These are phyloP conservation scores for Setomelanomma holmii DNA, from an alignment of 2,329 filamentous ascomycete species.

Conservation along the genomic window DNA sequence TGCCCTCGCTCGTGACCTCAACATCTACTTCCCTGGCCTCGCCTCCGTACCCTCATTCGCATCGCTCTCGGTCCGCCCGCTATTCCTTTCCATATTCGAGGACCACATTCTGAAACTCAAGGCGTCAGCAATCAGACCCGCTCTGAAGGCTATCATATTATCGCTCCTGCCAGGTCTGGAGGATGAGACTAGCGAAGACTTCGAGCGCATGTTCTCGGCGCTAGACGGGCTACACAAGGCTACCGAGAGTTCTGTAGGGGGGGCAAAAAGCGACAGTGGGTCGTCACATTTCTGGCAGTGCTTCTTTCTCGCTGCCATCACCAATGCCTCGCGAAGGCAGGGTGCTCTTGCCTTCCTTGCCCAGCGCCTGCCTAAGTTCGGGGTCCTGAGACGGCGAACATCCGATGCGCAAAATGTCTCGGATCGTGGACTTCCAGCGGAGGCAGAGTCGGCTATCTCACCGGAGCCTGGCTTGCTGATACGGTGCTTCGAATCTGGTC, in stretches of 20 bases:
- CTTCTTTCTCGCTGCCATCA: slow-evolving; percentile 92
- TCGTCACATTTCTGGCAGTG: slow-evolving; percentile 98
- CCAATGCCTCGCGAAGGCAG: slow-evolving; percentile 81
- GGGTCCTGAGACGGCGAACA: slow-evolving; percentile 33
- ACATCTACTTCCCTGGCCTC: slow-evolving; percentile 87
- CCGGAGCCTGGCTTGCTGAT: slow-evolving; percentile 91
- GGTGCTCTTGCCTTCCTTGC: slow-evolving; percentile 88
- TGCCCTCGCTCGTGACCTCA: slow-evolving; percentile 79
- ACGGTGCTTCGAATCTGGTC: slow-evolving; percentile 88
- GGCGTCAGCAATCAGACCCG: slow-evolving; percentile 76
- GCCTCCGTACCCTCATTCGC: slow-evolving; percentile 92
- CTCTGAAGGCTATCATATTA: slow-evolving; percentile 87
- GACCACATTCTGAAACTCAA: slow-evolving; percentile 77
- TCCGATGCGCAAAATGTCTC: slow-evolving; percentile 18
- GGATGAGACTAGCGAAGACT: slow-evolving; percentile 96
- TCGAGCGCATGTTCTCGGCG: slow-evolving; percentile 82
- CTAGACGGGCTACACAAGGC: slow-evolving; percentile 78
- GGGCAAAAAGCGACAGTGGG: slow-evolving; percentile 57
- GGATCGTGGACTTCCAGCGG: slow-evolving; percentile 51
- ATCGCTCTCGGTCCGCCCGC: slow-evolving; percentile 85
- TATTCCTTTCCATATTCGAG: slow-evolving; percentile 85
- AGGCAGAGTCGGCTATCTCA: slow-evolving; percentile 74
- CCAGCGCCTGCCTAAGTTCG: slow-evolving; percentile 78
- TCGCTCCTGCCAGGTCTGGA: slow-evolving; percentile 91
- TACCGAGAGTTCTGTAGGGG: slow-evolving; percentile 62